Evolutionary conservation across 1,284 basidiomycete species (phyloP).

Genomic region (Irpex sp.): DNA sequence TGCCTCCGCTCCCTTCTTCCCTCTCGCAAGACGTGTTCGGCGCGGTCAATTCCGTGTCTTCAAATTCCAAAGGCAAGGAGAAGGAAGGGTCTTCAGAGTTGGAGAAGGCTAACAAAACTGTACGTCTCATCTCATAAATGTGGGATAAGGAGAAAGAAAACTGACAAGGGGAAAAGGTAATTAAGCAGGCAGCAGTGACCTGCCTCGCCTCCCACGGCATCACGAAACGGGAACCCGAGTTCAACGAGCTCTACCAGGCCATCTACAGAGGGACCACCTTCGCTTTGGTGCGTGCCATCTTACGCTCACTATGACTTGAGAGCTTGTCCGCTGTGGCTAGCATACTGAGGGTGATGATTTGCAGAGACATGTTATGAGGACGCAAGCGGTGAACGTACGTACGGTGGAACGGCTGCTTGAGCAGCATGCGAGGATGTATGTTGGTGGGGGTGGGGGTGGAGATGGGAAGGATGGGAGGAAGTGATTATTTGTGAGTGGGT

Average conservation of each 20-base stretch:
- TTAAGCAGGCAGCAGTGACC: slow-evolving; percentile 40
- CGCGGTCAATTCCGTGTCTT: slow-evolving; percentile 20
- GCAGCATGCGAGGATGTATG: slow-evolving; percentile 13
- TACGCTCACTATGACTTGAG: too few relatives aligned
- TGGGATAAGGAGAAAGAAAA: too few relatives aligned
- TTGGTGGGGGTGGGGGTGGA: slow-evolving; percentile 11
- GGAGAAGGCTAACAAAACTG: slow-evolving; percentile 41
- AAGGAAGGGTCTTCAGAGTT: slow-evolving; percentile 24
- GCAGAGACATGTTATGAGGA: slow-evolving; percentile 10
- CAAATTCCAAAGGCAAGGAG: slow-evolving; percentile 24
- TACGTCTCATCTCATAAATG: too few relatives aligned
- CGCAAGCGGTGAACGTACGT: slow-evolving; percentile 7
- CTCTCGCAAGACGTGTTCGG: slow-evolving; percentile 51
- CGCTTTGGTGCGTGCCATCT: slow-evolving; percentile 29
- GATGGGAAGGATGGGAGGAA: neutral
- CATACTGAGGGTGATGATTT: neutral
- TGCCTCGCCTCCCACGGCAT: slow-evolving; percentile 40
- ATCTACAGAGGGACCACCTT: slow-evolving; percentile 31
- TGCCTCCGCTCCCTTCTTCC: slow-evolving; percentile 26
- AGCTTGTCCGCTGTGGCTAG: too few relatives aligned
- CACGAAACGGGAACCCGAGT: slow-evolving; percentile 55
- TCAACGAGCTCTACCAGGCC: slow-evolving; percentile 33
- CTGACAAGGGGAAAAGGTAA: slow-evolving; percentile 37
- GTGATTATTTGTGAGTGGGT: neutral
- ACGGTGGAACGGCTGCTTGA: slow-evolving; percentile 12